Conservation (phyloP, 2,329 filamentous ascomycete genomes). For the Phialophora chinensis region DNA sequence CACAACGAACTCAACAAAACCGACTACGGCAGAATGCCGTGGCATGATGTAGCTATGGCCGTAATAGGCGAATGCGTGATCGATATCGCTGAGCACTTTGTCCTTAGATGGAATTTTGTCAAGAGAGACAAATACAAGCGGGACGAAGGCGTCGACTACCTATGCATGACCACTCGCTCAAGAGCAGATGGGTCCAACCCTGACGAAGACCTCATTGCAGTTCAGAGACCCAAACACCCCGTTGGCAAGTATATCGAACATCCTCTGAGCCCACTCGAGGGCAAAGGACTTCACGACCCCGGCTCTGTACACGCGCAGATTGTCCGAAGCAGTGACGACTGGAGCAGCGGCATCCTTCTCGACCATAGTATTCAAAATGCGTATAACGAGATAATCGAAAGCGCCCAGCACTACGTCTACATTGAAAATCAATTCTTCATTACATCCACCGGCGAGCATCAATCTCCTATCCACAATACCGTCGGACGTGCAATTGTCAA, state of each 20-base stretch:
- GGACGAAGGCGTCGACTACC: slow-evolving; percentile 81
- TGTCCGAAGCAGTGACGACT: slow-evolving; percentile 88
- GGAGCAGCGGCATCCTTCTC: slow-evolving; percentile 86
- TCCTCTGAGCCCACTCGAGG: slow-evolving; percentile 71
- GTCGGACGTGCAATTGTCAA: slow-evolving; percentile 91
- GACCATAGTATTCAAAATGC: slow-evolving; percentile 89
- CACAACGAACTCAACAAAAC: slow-evolving; percentile 89
- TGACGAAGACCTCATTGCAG: slow-evolving; percentile 83
- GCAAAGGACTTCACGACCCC: slow-evolving; percentile 66
- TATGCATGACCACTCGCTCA: slow-evolving; percentile 76
- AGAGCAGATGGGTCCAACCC: slow-evolving; percentile 55
- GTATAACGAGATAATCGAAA: slow-evolving; percentile 81
- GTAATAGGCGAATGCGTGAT: slow-evolving; percentile 87
- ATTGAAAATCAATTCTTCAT: slow-evolving; percentile 99
- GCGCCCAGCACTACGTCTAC: slow-evolving; percentile 91
- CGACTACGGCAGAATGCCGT: slow-evolving; percentile 94
- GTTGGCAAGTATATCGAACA: slow-evolving; percentile 87
- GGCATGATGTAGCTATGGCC: slow-evolving; percentile 95
- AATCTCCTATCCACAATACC: slow-evolving; percentile 82
- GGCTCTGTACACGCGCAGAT: slow-evolving; percentile 83
- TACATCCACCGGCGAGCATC: slow-evolving; percentile 87
- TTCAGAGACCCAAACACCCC: slow-evolving; percentile 86
- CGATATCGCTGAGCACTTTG: slow-evolving; percentile 94
- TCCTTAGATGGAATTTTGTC: slow-evolving; percentile 93
- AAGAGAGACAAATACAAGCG: slow-evolving; percentile 99